Evolutionary conservation across 1,284 basidiomycete species (phyloP), one percentile per base, ranked within the genome.

Genomic region (Abortiporus biennis): DNA sequence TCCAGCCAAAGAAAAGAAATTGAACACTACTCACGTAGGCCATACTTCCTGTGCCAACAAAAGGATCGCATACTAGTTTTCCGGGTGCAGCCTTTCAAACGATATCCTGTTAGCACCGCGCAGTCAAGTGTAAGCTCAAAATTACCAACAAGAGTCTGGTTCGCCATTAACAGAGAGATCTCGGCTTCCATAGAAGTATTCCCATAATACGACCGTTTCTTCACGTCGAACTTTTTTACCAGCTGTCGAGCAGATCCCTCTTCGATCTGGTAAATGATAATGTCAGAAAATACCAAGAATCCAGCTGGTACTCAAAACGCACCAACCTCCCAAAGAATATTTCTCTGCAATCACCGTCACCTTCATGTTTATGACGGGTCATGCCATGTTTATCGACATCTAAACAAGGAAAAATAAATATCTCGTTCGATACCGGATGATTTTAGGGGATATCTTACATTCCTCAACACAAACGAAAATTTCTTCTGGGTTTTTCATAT

Each of bases 101-200:
- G 22, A 2, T 25, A 11, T 30, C 6, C 4, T 31, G n/a, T 23
- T 34, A 38, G 3, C 16, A 12, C 27, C 15, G 24, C 24, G 17
- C 12, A 21, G 4, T 11, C 15, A 36, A 40, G 19, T 22, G 12
- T 30, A 37, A 16, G 37, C 36, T 38, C 46, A 12, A 21, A 15
- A 35, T 15, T 17, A 47, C 66, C 32, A 47, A 88, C 92, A 55
- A 95, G 67, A 0, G 93, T 85, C 65, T 99, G 96, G 53, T 93
- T 94, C 5, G 94, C 93, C 92, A 98, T 96, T 27, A 98, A 63
- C 33, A 99, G 68, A 1, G 91, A 93, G 49, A 97, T 86, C 58
- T 97, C 92, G 1, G 93, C 81, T 55, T 98, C 94, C 96, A 99
- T 99, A 53, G 88, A 91, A 0, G 96, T 99, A 54, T 96, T 99